Evolutionary conservation across 495 filamentous ascomycete species (phyloP).

Genomic region (Penicillium longicatenatum): DNA sequence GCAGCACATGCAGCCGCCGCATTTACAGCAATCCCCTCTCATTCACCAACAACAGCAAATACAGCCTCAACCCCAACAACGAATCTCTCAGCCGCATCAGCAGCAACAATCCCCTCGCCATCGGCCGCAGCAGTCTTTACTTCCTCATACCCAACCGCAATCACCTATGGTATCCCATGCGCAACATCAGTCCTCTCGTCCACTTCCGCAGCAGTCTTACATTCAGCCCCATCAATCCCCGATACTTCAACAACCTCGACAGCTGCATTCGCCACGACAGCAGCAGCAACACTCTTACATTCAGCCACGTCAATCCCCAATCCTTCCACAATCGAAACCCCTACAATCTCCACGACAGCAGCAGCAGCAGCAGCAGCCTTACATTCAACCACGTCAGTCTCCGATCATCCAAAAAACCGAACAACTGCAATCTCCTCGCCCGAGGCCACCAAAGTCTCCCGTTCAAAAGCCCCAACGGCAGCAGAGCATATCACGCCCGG

Average conservation of each 20-base stretch:
- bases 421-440: constrained; percentile 11
- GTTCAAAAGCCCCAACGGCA: constrained; percentile 1
- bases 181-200: constrained; percentile 13
- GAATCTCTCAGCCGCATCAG: not conserved
- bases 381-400: not conserved
- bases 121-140: not conserved
- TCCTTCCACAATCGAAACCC: not conserved
- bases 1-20: constrained; percentile 8
- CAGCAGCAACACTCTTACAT: not conserved
- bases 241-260: not conserved
- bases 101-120: constrained; percentile 9
- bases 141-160: constrained; percentile 23
- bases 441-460: constrained; percentile 6
- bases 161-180: constrained; percentile 4
- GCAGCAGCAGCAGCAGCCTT: not conserved
- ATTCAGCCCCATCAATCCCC: constrained; percentile 20
- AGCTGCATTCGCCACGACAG: constrained; percentile 1
- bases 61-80: constrained; percentile 9
- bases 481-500: not conserved
- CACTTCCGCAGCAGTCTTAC: constrained; percentile 14
- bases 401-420: not conserved
- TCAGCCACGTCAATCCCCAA: not conserved
- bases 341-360: not conserved
- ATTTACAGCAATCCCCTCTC: constrained; percentile 24
- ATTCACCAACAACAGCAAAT: constrained; percentile 18